These are phyloP conservation scores for Nakazawaea anatomiae DNA, from an alignment of 805 yeast genomes.

Conservation along the genomic window DNA sequence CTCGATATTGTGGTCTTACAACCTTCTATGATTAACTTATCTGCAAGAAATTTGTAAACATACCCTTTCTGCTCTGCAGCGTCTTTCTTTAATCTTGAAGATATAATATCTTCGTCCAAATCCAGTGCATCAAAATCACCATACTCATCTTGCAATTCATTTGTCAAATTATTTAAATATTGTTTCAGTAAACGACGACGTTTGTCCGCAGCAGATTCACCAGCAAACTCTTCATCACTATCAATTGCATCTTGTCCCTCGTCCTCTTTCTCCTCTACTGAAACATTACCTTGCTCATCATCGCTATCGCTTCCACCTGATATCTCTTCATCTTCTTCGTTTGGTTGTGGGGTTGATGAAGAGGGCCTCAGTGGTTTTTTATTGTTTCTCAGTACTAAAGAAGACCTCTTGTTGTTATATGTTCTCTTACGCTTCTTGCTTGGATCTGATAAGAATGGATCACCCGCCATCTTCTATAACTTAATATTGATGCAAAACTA, in stretches of 20 bases:
- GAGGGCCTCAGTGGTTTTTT: slow-evolving; percentile 14
- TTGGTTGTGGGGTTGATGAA: slow-evolving; percentile 1
- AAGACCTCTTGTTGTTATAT: slow-evolving; percentile 17
- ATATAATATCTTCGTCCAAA: slow-evolving; percentile 78
- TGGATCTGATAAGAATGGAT: slow-evolving; percentile 61
- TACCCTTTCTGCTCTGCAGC: slow-evolving; percentile 88
- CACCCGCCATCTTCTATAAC: slow-evolving; percentile 38
- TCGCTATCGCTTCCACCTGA: slow-evolving; percentile 46
- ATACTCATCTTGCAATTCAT: slow-evolving; percentile 35
- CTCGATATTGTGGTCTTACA: slow-evolving; percentile 41
- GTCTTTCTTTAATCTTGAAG: slow-evolving; percentile 75
- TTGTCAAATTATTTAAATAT: slow-evolving; percentile 73
- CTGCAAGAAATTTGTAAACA: slow-evolving; percentile 64
- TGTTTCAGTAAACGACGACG: slow-evolving; percentile 92
- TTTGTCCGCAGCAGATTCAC: slow-evolving; percentile 86
- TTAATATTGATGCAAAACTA: no score
- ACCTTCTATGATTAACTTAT: slow-evolving; percentile 35
- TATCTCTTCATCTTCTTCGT: slow-evolving; percentile 47
- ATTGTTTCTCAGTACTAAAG: slow-evolving; percentile 12
- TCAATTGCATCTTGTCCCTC: slow-evolving; percentile 37
- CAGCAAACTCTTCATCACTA: slow-evolving; percentile 67
- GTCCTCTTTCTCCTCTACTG: slow-evolving; percentile 20
- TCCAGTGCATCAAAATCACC: slow-evolving; percentile 84
- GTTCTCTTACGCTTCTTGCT: slow-evolving; percentile 41
- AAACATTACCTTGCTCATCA: slow-evolving; percentile 37